Evolutionary conservation across 108 stramenopile genomes (phyloP).

Genomic region (Schizochytrium sp.): DNA sequence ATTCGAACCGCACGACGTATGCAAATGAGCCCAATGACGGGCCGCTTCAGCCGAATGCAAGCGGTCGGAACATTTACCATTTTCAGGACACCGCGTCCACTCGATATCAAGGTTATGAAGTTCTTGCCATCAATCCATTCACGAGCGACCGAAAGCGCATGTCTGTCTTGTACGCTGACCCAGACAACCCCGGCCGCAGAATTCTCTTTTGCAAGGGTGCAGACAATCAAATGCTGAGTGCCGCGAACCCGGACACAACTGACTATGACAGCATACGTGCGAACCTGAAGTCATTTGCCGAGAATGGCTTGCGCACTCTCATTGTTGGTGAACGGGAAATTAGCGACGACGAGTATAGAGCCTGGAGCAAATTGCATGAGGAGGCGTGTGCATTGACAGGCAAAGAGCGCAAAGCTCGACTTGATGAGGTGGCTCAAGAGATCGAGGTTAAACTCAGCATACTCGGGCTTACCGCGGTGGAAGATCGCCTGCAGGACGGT

Average conservation of each 20-base stretch:
- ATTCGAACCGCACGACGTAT: neutral
- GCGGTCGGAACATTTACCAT: neutral
- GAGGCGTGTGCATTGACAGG: conserved; percentile 31
- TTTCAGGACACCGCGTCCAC: neutral
- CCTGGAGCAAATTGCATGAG: conserved; percentile 65
- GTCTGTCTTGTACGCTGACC: conserved; percentile 33
- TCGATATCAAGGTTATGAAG: neutral
- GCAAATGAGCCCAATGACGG: neutral
- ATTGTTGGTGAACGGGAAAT: conserved; percentile 78
- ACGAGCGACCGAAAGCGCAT: conserved; percentile 40
- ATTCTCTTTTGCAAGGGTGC: conserved; percentile 20
- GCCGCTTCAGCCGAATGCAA: neutral
- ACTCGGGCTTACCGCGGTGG: conserved; percentile 93
- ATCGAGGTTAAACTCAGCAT: conserved; percentile 75
- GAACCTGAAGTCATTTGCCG: conserved; percentile 59
- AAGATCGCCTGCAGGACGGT: conserved; percentile 92
- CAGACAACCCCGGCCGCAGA: neutral
- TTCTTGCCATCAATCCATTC: conserved; percentile 13
- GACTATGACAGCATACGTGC: neutral
- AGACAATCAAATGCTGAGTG: conserved; percentile 7
- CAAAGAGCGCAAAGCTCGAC: conserved; percentile 18
- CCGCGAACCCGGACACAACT: neutral
- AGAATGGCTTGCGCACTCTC: conserved; percentile 83
- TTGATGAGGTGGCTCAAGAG: conserved; percentile 59
- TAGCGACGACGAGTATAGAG: conserved; percentile 55